Percentiles rank a stretch among this genome's conserved stretches.
Evolutionary conservation across 73 alveolate genomes (phyloP).

Genomic region (Uronychia binucleata): DNA sequence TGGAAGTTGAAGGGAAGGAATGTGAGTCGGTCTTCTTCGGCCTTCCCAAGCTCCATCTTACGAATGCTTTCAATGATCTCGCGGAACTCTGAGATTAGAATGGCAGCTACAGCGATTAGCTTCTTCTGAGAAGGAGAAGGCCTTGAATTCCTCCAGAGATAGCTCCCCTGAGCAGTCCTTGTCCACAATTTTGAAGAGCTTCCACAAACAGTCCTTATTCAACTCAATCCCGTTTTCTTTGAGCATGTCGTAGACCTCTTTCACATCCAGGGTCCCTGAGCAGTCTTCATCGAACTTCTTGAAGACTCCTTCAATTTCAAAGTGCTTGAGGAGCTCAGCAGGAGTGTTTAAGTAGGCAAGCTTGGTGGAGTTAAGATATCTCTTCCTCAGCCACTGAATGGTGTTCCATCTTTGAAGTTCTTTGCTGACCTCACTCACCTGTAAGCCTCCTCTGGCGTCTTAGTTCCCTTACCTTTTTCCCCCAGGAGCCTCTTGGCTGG

Average conservation of each 20-base stretch:
- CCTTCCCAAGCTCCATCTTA: neutral
- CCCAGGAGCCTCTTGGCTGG: too few species aligned
- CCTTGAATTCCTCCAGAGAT: conserved; percentile 30
- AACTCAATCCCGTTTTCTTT: conserved; percentile 22
- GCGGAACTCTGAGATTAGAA: conserved; percentile 16
- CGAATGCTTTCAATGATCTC: conserved; percentile 5
- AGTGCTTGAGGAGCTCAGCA: conserved; percentile 32
- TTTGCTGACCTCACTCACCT: neutral
- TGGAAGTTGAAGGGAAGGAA: conserved; percentile 1
- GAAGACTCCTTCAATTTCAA: conserved; percentile 40
- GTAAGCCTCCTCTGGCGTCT: too few species aligned
- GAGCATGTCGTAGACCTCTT: conserved; percentile 38
- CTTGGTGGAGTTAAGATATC: conserved; percentile 42
- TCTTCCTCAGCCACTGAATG: conserved; percentile 50
- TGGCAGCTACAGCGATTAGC: conserved; percentile 26
- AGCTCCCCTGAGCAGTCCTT: conserved; percentile 42
- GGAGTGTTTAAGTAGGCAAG: conserved; percentile 30
- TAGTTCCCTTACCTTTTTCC: too few species aligned
- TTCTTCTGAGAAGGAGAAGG: conserved; percentile 9
- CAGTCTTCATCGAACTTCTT: conserved; percentile 55
- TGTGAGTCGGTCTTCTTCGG: conserved; percentile 16
- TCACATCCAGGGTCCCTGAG: conserved; percentile 22
- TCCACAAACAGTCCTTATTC: neutral
- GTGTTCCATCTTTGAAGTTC: neutral
- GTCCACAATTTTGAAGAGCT: conserved; percentile 35